Conservation (phyloP, 1,139 yeast species). For the Hyphopichia pseudoburtonii region DNA sequence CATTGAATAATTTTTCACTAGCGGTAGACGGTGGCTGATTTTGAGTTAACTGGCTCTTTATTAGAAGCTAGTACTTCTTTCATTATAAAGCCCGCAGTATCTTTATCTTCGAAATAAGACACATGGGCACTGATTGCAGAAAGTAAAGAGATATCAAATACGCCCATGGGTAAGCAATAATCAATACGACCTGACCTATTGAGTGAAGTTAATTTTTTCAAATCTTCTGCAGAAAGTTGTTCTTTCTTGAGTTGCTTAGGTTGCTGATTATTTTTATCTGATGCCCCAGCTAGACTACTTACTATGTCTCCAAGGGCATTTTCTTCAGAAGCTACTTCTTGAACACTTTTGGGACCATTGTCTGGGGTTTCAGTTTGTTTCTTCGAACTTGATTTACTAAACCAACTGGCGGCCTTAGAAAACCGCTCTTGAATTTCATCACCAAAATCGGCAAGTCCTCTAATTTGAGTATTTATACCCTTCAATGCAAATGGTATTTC, state of each 20-base stretch:
- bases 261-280: conserved; percentile 9
- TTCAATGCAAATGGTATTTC: conserved; percentile 56
- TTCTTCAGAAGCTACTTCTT: conserved; percentile 28
- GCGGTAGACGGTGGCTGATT: conserved; percentile 23
- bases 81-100: conserved; percentile 77
- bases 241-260: conserved; percentile 16
- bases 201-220: conserved; percentile 37
- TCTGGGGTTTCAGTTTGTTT: conserved; percentile 10
- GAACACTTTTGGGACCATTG: conserved; percentile 14
- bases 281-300: conserved; percentile 25
- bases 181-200: conserved; percentile 80
- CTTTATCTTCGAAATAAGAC: conserved; percentile 83
- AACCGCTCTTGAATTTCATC: conserved; percentile 48
- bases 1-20: conserved; percentile 1
- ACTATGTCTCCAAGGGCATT: conserved; percentile 49
- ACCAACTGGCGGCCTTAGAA: conserved; percentile 47
- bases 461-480: conserved; percentile 46
- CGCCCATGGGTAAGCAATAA: conserved; percentile 75
- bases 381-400: conserved; percentile 20
- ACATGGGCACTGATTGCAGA: conserved; percentile 86
- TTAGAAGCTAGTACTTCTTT: conserved; percentile 43
- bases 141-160: conserved; percentile 74
- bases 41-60: conserved; percentile 19
- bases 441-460: conserved; percentile 39
- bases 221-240: conserved; percentile 26